phyloP scores from a whole-genome alignment of 2,329 filamentous ascomycete species.

The Xylariaceae sp. region DNA sequence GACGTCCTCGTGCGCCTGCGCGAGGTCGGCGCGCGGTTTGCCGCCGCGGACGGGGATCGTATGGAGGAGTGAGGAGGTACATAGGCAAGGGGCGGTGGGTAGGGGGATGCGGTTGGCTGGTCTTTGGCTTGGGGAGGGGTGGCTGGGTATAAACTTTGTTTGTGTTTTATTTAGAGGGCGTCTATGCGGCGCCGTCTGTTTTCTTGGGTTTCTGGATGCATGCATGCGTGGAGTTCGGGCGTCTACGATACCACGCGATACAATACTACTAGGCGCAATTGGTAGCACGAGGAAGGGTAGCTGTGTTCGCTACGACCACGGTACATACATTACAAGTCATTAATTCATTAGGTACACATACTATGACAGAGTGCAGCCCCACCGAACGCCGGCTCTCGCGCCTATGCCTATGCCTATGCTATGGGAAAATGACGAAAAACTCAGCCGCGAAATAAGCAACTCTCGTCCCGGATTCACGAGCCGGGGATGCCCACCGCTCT shows the following conservation, averaged over 20 bases:
- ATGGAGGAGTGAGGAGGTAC: conserved; percentile 47
- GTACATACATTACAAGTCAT: too few relatives aligned
- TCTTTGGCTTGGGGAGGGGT: too few relatives aligned
- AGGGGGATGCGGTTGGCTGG: too few relatives aligned
- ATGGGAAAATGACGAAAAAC: too few relatives aligned
- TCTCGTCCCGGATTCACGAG: neutral
- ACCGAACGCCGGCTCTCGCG: too few relatives aligned
- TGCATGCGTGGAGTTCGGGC: conserved; percentile 9
- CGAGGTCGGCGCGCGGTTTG: conserved; percentile 50
- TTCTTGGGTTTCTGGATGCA: neutral
- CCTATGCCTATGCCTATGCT: too few relatives aligned
- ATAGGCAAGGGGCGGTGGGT: neutral
- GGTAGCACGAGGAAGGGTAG: neutral
- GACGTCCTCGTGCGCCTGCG: conserved; percentile 58
- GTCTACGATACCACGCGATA: conserved; percentile 9
- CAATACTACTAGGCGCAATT: conserved; percentile 3
- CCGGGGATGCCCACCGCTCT: conserved; percentile 48
- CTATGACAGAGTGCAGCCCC: too few relatives aligned
- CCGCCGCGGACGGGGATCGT: conserved; percentile 40
- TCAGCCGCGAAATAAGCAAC: neutral
- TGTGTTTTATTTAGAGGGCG: neutral
- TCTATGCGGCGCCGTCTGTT: neutral
- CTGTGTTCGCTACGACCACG: too few relatives aligned
- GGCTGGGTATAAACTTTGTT: too few relatives aligned
- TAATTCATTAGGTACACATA: too few relatives aligned